A percentile compares a stretch with the other conserved stretches of the same genome.
Evolutionary conservation across 2,329 filamentous ascomycete genomes (phyloP).

Genomic region (Arthrobotrys iridis): DNA sequence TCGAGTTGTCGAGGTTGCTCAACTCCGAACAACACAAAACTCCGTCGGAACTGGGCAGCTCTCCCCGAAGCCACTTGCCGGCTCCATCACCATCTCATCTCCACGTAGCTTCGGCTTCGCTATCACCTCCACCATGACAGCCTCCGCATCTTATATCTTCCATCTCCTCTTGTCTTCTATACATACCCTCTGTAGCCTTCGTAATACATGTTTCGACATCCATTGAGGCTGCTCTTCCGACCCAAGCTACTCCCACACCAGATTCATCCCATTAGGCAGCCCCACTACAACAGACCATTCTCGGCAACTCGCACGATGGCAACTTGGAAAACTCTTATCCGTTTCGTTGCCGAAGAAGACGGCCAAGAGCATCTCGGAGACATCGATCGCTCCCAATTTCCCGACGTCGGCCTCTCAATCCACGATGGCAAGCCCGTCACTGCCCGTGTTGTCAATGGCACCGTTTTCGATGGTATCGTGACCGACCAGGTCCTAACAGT

Average conservation of each 20-base stretch:
- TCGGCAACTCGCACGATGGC: constrained; percentile 26
- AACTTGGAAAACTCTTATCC: constrained; percentile 62
- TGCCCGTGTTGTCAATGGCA: constrained; percentile 60
- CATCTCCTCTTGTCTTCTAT: background rate
- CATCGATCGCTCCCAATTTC: constrained; percentile 59
- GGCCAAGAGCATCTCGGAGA: constrained; percentile 62
- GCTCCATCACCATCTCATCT: background rate
- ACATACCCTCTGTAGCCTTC: background rate
- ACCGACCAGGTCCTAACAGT: constrained; percentile 59
- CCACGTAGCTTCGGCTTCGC: background rate
- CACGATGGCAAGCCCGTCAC: constrained; percentile 60
- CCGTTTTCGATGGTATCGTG: constrained; percentile 61
- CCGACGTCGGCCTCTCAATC: constrained; percentile 61
- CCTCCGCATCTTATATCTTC: background rate
- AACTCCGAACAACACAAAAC: constrained; percentile 30
- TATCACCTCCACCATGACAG: background rate
- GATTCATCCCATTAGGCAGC: background rate
- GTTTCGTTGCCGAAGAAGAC: constrained; percentile 63
- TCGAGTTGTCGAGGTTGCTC: background rate
- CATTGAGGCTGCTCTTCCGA: constrained; percentile 9
- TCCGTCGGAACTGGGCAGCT: constrained; percentile 14
- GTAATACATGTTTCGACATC: constrained; percentile 35
- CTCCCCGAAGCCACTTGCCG: constrained; percentile 42
- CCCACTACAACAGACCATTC: background rate
- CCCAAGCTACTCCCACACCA: background rate